Base-by-base conservation (phyloP, 768 basidiomycete species). In the Mycena galericulata region DNA sequence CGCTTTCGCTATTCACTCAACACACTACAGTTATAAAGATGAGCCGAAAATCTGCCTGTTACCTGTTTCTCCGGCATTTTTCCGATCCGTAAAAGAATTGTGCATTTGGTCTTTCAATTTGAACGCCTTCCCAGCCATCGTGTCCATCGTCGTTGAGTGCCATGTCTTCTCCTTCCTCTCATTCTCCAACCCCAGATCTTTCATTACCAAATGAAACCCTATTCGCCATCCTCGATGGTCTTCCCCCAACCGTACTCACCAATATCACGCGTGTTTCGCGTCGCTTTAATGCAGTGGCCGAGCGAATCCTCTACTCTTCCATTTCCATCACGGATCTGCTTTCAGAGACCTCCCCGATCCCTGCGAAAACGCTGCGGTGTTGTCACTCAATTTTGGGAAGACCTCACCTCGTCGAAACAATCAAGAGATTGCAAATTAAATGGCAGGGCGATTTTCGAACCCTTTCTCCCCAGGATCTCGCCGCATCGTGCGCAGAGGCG, bases 171-270 rank as follows among this genome's bases (percentile, higher is more conserved):
- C 20, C 59, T 46, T n/a, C 47, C 10, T 10, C 46, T 24, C 45
- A n/a, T 41, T 58, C 55, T 55, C 59, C 41, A 40, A 41, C 66
- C 51, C 59, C 69, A 58, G 72, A 75, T 45, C 73, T 79, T 57
- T 71, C 75, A 20, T 78, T 89, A 12, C 89, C 89, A 17, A 90
- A 87, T 78, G 89, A 90, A 77, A 86, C 84, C 24, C 84, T 90
- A 65, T 73, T 74, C 47, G 77, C 82, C 61, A 86, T 90, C 65
- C 85, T 90, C 72, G 75, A 76, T 34, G 68, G 80, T 24, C 80
- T 85, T 20, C 57, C 81, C 24, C 73, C 81, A 15, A 43, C 77
- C 30, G 74, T 76, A 9, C 85, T 90, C 63, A 77, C 81, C 41
- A 69, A 75, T 57, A 71, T 86, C 63, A 72, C 86, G 27, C 77